phyloP scores from a whole-genome alignment of 2,329 filamentous ascomycete genomes.

The Knoxdaviesia proteae region DNA sequence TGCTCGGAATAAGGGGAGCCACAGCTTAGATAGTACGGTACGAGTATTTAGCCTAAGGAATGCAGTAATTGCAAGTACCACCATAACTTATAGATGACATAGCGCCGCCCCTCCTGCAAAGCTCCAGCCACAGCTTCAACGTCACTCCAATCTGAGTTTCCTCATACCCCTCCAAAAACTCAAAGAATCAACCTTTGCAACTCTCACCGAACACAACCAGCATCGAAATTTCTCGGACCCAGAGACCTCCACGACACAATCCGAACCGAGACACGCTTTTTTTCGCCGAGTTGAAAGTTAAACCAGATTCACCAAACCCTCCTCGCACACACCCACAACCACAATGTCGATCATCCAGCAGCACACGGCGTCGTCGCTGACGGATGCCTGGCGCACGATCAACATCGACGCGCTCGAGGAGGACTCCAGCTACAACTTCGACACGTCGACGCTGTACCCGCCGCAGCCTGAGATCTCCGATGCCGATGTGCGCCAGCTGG shows the following conservation, averaged over 20 bases:
- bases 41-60: too few relatives aligned
- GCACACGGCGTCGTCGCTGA: conserved; percentile 36
- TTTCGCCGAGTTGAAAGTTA: conserved; percentile 1
- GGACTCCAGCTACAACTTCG: conserved; percentile 81
- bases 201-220: not conserved
- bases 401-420: conserved; percentile 83
- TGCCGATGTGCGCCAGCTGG: conserved; percentile 56
- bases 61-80: too few relatives aligned
- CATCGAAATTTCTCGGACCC: conserved; percentile 1
- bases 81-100: too few relatives aligned
- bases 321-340: not conserved
- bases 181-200: not conserved
- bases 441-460: conserved; percentile 63
- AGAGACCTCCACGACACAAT: conserved; percentile 1
- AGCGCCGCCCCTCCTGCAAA: too few relatives aligned
- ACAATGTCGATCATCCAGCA: conserved; percentile 48
- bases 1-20: too few relatives aligned
- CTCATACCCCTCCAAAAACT: not conserved
- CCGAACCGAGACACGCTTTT: conserved; percentile 1
- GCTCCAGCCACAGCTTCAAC: too few relatives aligned
- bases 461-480: conserved; percentile 54
- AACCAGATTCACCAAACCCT: not conserved
- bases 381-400: conserved; percentile 65
- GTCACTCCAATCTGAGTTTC: not conserved
- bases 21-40: too few relatives aligned